Base-by-base conservation (phyloP, 768 basidiomycete genomes). In the Suillus hirtellus region DNA sequence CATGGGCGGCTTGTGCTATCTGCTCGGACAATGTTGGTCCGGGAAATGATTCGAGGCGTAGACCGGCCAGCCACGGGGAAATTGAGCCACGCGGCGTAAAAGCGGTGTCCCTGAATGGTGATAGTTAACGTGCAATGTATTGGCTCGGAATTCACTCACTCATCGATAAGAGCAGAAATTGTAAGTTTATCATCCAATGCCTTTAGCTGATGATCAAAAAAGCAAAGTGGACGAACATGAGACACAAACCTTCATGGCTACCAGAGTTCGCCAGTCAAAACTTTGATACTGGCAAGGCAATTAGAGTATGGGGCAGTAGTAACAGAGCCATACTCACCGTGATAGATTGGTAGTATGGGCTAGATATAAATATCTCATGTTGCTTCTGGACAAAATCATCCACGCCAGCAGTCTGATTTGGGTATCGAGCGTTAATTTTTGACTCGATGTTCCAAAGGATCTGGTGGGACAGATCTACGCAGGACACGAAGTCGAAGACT, bases 361-460 rank as follows among this genome's bases (percentile, higher is more conserved):
- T 90, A 15, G 75, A 76, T 31, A 75, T 67, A 67, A 92, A 90
- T 47, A 82, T 73, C 10, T 80, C 82, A 67, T 88, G 80, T 68
- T 92, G 89, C 40, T 79, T 81, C 59, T 72, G 74, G 10, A 90
- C 89, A 68, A 91, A 91, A 60, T 84, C 84, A 19, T 84, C 76
- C 19, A 86, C 85, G 19, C 77, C 71, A 17, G 74, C 77, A 19
- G 89, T 89, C 44, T 78, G 77, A 65, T 83, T 80, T 6, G 83
- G 80, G 59, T 77, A 68, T n/a, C 73, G 78, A 4, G 89, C 77
- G 65, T 90, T 81, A 62, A 90, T 82, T 72, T 91, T 92, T 17
- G 89, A 89, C 77, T 93, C 92, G 65, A 94, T 88, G 71, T 93
- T 93, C 83, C 87, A 91, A 43, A 78, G 74, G 42, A 92, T 80